Evolutionary conservation across 108 stramenopile genomes (phyloP), one percentile per base, ranked within the genome.

Genomic region (Seminavis robusta): DNA sequence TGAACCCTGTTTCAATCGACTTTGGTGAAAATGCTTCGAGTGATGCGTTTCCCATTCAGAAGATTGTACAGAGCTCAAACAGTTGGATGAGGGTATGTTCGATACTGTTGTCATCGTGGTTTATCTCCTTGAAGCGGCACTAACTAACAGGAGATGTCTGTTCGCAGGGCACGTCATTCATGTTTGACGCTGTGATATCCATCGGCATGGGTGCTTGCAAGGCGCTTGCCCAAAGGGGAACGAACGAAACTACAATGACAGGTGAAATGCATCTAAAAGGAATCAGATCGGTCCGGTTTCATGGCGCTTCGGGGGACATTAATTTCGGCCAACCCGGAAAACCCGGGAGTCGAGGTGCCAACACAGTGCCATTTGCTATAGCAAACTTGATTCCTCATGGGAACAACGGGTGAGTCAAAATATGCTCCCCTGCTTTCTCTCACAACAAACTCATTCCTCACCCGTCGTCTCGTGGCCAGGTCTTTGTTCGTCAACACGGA

Each of bases 171-270:
- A n/a, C n/a, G 19, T 49, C 24, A 13, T 58, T 49, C 17, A 6
- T 58, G 11, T 58, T 24, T 21, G 56, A 58, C 26, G 42, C 56
- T 6, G 26, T 58, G 3, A 51, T 58, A 48, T 7, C 56, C 4
- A 23, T 47, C 5, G 56, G 56, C 4, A 33, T 58, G 8, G 56
- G 56, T 17, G 48, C 28, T 31, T 50, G 48, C 24, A 20, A n/a
- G n/a, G n/a, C n/a, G n/a, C n/a, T n/a, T n/a, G n/a, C n/a, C n/a
- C n/a, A n/a, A n/a, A 16, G 48, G 24, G 4, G 6, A 26, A 9
- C n/a, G 4, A 4, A 15, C 9, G 9, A 50, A 23, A 26, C 21
- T 26, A 15, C 42, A 5, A 21, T 43, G n/a, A 43, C 42, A 21
- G 42, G 42, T 4, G 42, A 6, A 43, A 5, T 21, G 10, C 42